Evolutionary conservation across 2,329 filamentous ascomycete genomes (phyloP).

Genomic region (Sporothrix pallida): DNA sequence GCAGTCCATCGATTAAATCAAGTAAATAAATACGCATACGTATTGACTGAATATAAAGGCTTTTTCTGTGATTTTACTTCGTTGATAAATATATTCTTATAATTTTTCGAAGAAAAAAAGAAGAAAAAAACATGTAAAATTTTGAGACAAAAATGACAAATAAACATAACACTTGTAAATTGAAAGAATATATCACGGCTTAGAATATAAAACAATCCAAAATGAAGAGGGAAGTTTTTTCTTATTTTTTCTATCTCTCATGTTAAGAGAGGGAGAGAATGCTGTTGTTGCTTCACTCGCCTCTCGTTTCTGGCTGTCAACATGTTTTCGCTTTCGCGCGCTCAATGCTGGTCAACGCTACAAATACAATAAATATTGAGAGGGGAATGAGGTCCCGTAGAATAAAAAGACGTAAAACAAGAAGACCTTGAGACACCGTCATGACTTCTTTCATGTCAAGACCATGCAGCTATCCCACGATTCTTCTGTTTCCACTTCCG

Average conservation of each 20-base stretch:
- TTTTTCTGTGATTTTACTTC: background rate
- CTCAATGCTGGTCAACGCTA: slow-evolving; percentile 11
- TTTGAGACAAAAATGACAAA: background rate
- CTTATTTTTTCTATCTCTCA: background rate
- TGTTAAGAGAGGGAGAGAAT: slow-evolving; percentile 7
- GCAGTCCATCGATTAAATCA: no score
- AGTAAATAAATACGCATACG: no score
- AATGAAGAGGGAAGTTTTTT: background rate
- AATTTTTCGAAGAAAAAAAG: background rate
- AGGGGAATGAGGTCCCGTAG: background rate
- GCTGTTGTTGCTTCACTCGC: background rate
- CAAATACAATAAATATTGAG: background rate
- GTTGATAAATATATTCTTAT: background rate
- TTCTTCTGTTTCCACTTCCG: background rate
- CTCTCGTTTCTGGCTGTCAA: background rate
- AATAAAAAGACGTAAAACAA: background rate
- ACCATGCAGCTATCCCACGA: background rate
- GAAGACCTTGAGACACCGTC: background rate
- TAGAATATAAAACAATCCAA: background rate
- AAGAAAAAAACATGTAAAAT: background rate
- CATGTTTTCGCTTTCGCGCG: background rate
- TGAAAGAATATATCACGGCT: background rate
- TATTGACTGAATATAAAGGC: no score
- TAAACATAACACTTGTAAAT: background rate
- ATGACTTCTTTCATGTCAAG: background rate